Conservation (phyloP, 2,329 filamentous ascomycete genomes). For the Diaporthe amygdali region DNA sequence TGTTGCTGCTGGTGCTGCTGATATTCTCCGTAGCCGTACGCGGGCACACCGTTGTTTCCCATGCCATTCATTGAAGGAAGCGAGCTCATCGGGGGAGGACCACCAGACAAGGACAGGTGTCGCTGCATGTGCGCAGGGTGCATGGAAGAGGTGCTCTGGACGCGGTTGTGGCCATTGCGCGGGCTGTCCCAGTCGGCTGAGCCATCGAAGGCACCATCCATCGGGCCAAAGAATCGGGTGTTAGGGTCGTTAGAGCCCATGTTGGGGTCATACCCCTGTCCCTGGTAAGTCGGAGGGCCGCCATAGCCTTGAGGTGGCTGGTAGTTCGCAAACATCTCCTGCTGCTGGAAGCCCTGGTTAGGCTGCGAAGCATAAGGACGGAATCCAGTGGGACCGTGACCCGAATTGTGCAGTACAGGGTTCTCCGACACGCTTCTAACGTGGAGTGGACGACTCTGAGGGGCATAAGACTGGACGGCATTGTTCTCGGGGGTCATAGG, state of each 20-base stretch:
- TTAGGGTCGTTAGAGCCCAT: background rate
- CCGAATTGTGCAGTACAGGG: slow-evolving; percentile 18
- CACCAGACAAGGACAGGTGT: slow-evolving; percentile 7
- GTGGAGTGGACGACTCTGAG: slow-evolving; percentile 20
- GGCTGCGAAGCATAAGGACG: slow-evolving; percentile 11
- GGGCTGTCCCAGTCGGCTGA: slow-evolving; percentile 11
- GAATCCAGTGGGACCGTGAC: slow-evolving; percentile 12
- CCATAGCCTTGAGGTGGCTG: slow-evolving; percentile 16
- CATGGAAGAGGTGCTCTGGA: slow-evolving; percentile 20
- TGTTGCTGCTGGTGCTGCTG: slow-evolving; percentile 16
- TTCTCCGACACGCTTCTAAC: slow-evolving; percentile 27
- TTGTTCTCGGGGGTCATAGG: slow-evolving; percentile 1
- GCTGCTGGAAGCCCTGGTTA: slow-evolving; percentile 18
- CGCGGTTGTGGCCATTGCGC: slow-evolving; percentile 19
- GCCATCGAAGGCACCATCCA: background rate
- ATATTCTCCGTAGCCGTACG: background rate
- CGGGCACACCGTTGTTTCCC: background rate
- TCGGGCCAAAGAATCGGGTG: slow-evolving; percentile 2
- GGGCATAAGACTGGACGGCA: slow-evolving; percentile 11
- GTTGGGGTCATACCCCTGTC: slow-evolving; percentile 10
- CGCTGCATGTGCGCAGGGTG: slow-evolving; percentile 13
- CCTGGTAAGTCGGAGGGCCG: slow-evolving; percentile 14
- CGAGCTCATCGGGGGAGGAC: slow-evolving; percentile 14
- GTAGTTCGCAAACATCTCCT: slow-evolving; percentile 18
- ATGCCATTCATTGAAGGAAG: slow-evolving; percentile 23